A percentile compares a stretch with the other conserved stretches of the same genome.
Conservation (phyloP, 2,329 filamentous ascomycete genomes). For the Paracorniculantispora psalliotae region DNA sequence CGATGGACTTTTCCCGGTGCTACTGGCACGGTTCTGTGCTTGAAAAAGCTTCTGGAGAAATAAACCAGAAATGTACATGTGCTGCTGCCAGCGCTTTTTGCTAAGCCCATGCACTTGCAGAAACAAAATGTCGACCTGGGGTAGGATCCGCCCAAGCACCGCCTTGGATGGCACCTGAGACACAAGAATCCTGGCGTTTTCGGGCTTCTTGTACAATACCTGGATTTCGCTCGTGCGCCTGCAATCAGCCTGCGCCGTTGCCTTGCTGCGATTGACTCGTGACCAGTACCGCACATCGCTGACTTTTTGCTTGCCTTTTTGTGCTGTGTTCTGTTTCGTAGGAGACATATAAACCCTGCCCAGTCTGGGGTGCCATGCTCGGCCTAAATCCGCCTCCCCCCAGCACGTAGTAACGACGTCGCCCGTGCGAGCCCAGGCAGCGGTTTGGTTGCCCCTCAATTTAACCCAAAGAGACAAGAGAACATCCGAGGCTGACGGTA, state of each 20-base stretch:
- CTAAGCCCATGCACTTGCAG: no score
- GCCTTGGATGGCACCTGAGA: background rate
- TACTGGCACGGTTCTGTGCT: no score
- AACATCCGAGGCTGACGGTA: conserved; percentile 2
- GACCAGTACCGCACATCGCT: no score
- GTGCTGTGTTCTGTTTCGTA: no score
- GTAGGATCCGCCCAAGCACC: background rate
- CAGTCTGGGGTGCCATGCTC: conserved; percentile 2
- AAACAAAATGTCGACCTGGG: background rate
- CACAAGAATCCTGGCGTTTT: background rate
- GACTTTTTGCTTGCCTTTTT: no score
- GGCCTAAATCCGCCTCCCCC: background rate
- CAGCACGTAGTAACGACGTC: background rate
- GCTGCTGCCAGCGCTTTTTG: no score
- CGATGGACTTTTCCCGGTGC: no score
- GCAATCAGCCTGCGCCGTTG: background rate
- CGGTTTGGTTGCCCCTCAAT: conserved; percentile 10
- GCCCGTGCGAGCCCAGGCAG: conserved; percentile 3
- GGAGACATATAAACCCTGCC: background rate
- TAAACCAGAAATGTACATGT: no score
- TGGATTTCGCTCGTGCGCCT: background rate
- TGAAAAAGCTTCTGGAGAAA: no score
- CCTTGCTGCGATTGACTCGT: background rate
- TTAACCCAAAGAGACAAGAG: background rate
- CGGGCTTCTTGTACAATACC: background rate